Conservation (phyloP, 208 protist genomes). For the Trypanosoma avium region DNA sequence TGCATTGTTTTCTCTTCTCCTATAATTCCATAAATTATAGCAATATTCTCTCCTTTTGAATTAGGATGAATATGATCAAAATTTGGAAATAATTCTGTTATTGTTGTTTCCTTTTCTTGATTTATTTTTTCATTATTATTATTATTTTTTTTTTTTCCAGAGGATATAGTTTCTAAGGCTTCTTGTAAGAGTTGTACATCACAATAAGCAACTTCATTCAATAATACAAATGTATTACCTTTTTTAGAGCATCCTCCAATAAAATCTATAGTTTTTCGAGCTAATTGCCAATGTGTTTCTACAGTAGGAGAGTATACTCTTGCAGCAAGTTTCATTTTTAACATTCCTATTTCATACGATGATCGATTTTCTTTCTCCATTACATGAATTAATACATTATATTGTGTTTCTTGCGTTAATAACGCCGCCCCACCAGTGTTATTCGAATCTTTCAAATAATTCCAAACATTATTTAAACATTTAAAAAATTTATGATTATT, state of each 20-base stretch:
- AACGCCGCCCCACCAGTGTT: conserved; percentile 15
- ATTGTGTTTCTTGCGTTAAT: conserved; percentile 44
- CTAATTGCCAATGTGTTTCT: conserved; percentile 62
- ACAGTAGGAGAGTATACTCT: conserved; percentile 62
- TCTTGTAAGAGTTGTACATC: conserved; percentile 10
- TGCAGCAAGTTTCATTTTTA: conserved; percentile 46
- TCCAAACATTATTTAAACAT: conserved; percentile 48
- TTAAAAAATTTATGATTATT: conserved; percentile 30
- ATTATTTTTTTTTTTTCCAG: not conserved
- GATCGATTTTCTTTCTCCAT: conserved; percentile 4
- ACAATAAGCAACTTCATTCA: conserved; percentile 15
- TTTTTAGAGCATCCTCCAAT: conserved; percentile 19
- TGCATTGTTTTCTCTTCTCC: conserved; percentile 37
- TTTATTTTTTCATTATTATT: not conserved
- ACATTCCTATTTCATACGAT: conserved; percentile 23
- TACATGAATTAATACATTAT: conserved; percentile 24
- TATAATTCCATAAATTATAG: conserved; percentile 65
- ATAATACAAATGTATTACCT: conserved; percentile 24
- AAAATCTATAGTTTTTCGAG: conserved; percentile 17
- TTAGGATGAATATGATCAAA: conserved; percentile 43
- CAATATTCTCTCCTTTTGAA: conserved; percentile 19
- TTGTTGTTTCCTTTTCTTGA: conserved; percentile 2
- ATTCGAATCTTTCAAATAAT: not conserved
- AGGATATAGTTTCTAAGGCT: not conserved
- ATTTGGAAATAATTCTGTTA: conserved; percentile 13